These are phyloP conservation scores for Cryptococcus hybrid DNA, from an alignment of 1,284 basidiomycete genomes.

Conservation along the genomic window DNA sequence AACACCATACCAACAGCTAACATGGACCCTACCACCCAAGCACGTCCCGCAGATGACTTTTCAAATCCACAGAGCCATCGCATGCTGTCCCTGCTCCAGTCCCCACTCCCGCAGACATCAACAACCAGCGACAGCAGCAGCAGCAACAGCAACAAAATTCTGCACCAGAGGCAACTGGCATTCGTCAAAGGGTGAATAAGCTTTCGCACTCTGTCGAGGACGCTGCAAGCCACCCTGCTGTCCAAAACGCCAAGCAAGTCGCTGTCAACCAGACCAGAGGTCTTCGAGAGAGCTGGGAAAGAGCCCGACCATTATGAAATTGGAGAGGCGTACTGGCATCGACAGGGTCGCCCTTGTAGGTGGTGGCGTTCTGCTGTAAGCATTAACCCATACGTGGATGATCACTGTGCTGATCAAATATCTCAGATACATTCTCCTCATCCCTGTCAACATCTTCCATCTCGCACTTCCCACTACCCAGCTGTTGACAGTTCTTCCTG, in stretches of 20 bases:
- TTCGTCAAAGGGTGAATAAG: constrained; percentile 22
- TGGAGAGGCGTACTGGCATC: constrained; percentile 33
- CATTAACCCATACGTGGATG: no score
- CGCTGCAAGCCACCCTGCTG: constrained; percentile 28
- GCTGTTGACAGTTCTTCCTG: constrained; percentile 31
- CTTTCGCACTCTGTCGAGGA: constrained; percentile 18
- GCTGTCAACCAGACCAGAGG: constrained; percentile 25
- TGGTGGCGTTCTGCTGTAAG: constrained; percentile 27
- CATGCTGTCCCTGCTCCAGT: constrained; percentile 1
- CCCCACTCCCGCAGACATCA: constrained; percentile 1
- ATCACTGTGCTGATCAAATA: neutral
- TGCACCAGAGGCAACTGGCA: constrained; percentile 11
- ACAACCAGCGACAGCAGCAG: neutral
- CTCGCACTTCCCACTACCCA: constrained; percentile 36
- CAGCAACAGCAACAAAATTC: neutral
- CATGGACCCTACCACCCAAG: constrained; percentile 12
- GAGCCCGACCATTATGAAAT: constrained; percentile 20
- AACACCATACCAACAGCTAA: neutral
- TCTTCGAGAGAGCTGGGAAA: constrained; percentile 12
- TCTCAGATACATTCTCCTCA: constrained; percentile 37
- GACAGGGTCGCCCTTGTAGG: constrained; percentile 38
- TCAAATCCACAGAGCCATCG: neutral
- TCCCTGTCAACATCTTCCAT: constrained; percentile 41
- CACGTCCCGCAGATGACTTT: neutral
- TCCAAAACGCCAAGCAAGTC: constrained; percentile 25